Base-by-base conservation (phyloP, 2,329 filamentous ascomycete species). In the Arthrobotrys iridis region DNA sequence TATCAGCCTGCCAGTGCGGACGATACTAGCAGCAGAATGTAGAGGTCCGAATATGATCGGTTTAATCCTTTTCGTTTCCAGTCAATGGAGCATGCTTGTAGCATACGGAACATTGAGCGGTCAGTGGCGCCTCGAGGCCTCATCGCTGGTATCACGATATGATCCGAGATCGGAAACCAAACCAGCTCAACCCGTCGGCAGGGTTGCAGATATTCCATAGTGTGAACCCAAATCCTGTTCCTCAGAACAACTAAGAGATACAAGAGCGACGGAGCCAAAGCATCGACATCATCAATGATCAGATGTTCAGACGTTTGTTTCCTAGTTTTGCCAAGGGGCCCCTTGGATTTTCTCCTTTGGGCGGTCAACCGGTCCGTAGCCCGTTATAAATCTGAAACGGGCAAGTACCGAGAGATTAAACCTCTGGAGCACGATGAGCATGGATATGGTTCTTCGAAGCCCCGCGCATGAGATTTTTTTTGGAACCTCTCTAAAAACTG, bases 321-420 rank as follows among this genome's bases (percentile, higher is more conserved):
- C 41, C 35, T 60, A 35, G 28, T 18, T 60, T 45, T 22, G 22
- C n/a, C 20, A 59, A 67, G 8, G 58, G 58, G 26, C 30, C 20
- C 24, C 30, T 18, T 40, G 57, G 33, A 22, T 45, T 28, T 45
- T 37, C 13, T 24, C 35, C 28, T 73, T 64, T 72, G 57, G 62
- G 45, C 70, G 70, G 70, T 67, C 33, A 74, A 24, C 62, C 70
- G 70, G 70, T 74, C 70, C 70, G 70, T 48, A 52, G 40, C 46
- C 70, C 70, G 70, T 74, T 62, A 13, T 63, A 57, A 46, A 67
- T 63, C 62, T 67, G 70, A 74, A 74, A 74, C 70, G 62, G 30
- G 28, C 33, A 57, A 74, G 68, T 66, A 52, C 62, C 45, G 41
- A 67, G 45, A 62, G 50, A 37, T 55, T 55, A 22, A 35, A 55